These are phyloP conservation scores for Aspergillus versicolor DNA, from an alignment of 2,329 filamentous ascomycete genomes.

Conservation along the genomic window DNA sequence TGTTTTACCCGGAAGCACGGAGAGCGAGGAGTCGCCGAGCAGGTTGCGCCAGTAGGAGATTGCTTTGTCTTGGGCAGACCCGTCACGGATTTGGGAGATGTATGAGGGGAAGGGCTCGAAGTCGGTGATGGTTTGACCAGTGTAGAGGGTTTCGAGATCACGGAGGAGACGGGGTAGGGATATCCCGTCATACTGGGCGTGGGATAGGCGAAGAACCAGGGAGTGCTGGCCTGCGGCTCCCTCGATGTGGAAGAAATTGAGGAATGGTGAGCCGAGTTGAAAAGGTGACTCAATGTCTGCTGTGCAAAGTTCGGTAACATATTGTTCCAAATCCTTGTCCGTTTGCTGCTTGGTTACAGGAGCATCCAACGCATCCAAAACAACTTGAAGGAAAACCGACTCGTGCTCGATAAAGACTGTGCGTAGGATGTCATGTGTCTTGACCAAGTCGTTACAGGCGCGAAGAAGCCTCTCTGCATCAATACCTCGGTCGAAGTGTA, in stretches of 20 bases:
- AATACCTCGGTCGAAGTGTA: conserved; percentile 55
- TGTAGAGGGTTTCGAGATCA: conserved; percentile 56
- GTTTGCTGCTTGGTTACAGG: conserved; percentile 49
- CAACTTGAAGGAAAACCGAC: conserved; percentile 52
- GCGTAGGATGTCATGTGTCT: conserved; percentile 61
- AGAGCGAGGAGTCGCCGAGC: conserved; percentile 53
- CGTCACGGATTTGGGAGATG: conserved; percentile 31
- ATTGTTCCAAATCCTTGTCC: conserved; percentile 48
- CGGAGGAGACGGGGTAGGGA: conserved; percentile 59
- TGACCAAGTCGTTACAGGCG: conserved; percentile 49
- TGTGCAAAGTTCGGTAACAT: conserved; percentile 50
- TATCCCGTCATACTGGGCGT: conserved; percentile 67
- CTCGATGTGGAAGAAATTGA: conserved; percentile 54
- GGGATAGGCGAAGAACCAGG: conserved; percentile 58
- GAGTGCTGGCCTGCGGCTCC: conserved; percentile 32
- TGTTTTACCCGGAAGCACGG: conserved; percentile 20
- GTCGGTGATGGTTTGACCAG: conserved; percentile 28
- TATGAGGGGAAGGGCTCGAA: conserved; percentile 44
- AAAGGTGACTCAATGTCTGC: conserved; percentile 54
- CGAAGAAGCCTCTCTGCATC: conserved; percentile 47
- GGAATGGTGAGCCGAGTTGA: conserved; percentile 57
- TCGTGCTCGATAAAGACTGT: conserved; percentile 61
- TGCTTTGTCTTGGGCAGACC: conserved; percentile 48
- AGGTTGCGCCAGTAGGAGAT: conserved; percentile 50
- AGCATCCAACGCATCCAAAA: conserved; percentile 52